Percentiles rank a stretch among this genome's conserved stretches.
These are phyloP conservation scores for Ustulina deusta DNA, from an alignment of 2,329 filamentous ascomycete genomes.

Conservation along the genomic window DNA sequence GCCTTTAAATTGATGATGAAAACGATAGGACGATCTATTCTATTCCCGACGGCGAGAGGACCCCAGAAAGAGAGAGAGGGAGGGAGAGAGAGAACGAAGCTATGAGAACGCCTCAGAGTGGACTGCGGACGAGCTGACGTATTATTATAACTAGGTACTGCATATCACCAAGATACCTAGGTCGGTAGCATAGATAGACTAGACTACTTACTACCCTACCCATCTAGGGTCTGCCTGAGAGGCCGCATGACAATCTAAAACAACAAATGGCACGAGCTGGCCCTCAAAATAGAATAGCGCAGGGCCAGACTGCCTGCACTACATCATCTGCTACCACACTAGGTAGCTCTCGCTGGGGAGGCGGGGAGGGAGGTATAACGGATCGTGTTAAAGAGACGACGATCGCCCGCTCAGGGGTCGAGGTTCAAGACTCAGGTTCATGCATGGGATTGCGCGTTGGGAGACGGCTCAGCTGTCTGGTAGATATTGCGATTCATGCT, in stretches of 20 bases:
- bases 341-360: slow-evolving; percentile 19
- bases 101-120: slow-evolving; percentile 22
- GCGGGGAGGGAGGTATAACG: slow-evolving; percentile 40
- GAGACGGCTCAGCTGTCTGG: neutral
- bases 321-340: slow-evolving; percentile 32
- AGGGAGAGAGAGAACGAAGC: neutral
- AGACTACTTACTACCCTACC: neutral
- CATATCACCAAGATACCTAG: slow-evolving; percentile 41
- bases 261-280: slow-evolving; percentile 31
- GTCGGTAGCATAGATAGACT: neutral
- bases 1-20: slow-evolving; percentile 18
- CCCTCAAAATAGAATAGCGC: slow-evolving; percentile 44
- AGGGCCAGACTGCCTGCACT: slow-evolving; percentile 28
- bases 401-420: slow-evolving; percentile 34
- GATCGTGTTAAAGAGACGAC: slow-evolving; percentile 24
- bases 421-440: slow-evolving; percentile 35
- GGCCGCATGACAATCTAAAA: slow-evolving; percentile 39
- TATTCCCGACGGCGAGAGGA: slow-evolving; percentile 35
- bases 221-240: slow-evolving; percentile 16
- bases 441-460: slow-evolving; percentile 26
- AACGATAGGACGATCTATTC: slow-evolving; percentile 32
- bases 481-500: slow-evolving; percentile 33
- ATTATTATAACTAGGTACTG: slow-evolving; percentile 27
- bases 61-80: slow-evolving; percentile 32
- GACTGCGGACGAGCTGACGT: slow-evolving; percentile 22